Base-by-base conservation (phyloP, 768 basidiomycete species). In the Cubamyces lactineus region DNA sequence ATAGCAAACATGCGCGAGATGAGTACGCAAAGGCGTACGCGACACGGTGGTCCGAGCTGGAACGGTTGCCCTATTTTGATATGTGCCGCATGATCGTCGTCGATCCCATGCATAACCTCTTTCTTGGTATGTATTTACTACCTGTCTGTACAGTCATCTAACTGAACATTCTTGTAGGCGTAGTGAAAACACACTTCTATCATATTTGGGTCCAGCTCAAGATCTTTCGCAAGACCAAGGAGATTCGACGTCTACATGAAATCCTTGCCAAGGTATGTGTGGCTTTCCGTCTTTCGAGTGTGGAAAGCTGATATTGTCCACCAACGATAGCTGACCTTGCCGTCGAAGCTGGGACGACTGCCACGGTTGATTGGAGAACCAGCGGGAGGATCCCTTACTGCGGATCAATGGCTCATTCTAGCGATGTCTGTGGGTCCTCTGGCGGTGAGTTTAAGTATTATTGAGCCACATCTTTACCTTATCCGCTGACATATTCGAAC, bases 351-450 rank as follows among this genome's bases (percentile, higher is more conserved):
- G 1, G 63, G 63, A 5, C 53, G 56, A 1, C 51, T 64, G 3
- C 63, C 63, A 1, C 39, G 43, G 2, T 47, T 57, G 1, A 48
- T 64, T 11, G 63, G 63, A 1, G 59, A 60, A 11, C 63, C 63
- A 0, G 54, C 63, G 2, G 63, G 63, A 0, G 63, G 63, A 0
- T 64, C 63, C 1, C 24, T 64, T 0, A 64, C 63, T 9, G 58
- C 63, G 0, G 59, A 64, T n/a, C 59, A 64, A 26, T 64, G 76
- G 78, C 63, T 71, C 0, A 40, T 75, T 9, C 62, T 74, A 3
- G 67, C 68, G 0, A 73, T 68, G 0, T 65, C 75, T 19, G 66
- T 74, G 23, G 71, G 70, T 0, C 76, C 76, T 0, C 57, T 76
- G 1, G 62, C 67, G 0, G 74, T 76, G 62, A 39, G 72, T 67